These are phyloP conservation scores for Colletotrichum sp. DNA, from an alignment of 2,329 filamentous ascomycete genomes.

Conservation along the genomic window DNA sequence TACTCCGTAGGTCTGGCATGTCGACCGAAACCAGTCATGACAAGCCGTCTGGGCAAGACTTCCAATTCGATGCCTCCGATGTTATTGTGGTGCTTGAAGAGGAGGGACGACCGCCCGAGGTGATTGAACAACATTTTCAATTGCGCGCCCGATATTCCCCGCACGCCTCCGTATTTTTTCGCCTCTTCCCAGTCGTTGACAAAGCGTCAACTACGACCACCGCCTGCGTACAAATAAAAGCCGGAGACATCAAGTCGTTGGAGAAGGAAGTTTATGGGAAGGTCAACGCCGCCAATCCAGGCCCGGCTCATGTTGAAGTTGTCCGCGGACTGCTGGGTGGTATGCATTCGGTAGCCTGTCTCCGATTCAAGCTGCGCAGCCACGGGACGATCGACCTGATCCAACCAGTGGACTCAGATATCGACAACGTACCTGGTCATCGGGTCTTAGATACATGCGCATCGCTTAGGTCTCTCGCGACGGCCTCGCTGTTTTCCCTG, in stretches of 20 bases:
- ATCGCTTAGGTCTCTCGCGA: neutral
- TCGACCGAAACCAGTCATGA: neutral
- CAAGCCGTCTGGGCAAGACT: neutral
- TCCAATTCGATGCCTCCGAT: neutral
- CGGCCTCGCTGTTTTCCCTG: neutral
- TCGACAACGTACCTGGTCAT: neutral
- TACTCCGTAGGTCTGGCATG: neutral
- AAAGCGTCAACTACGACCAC: neutral
- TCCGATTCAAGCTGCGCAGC: neutral
- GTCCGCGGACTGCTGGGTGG: neutral
- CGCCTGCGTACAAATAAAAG: neutral
- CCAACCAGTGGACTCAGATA: neutral
- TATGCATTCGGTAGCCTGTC: neutral
- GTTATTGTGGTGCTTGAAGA: constrained; percentile 1
- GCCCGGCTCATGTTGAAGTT: neutral
- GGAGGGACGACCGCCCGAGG: neutral
- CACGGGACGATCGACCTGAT: neutral
- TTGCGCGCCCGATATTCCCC: neutral
- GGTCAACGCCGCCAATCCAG: neutral
- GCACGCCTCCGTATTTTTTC: neutral
- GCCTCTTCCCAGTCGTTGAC: neutral
- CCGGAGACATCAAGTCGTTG: neutral
- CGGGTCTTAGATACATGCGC: neutral
- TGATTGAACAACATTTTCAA: neutral
- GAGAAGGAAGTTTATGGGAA: neutral